Percentiles rank a stretch among this genome's conserved stretches.
Evolutionary conservation across 441 rosid genomes (phyloP).

Genomic region (Populus hybrid): DNA sequence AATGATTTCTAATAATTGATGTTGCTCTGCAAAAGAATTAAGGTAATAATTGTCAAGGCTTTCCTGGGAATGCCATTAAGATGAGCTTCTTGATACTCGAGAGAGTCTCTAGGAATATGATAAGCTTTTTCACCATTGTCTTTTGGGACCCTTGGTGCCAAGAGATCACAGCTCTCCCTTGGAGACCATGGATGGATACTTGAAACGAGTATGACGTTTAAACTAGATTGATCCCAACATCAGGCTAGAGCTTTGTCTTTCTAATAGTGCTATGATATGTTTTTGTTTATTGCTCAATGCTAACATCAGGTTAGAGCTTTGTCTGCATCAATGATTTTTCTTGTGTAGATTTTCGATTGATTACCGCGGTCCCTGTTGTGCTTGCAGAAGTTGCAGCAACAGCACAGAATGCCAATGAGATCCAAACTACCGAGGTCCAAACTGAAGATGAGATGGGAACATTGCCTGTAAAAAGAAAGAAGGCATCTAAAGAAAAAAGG

Average conservation of each 20-base stretch:
- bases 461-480: constrained; percentile 34
- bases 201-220: not conserved
- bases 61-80: not conserved
- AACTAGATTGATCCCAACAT: not conserved
- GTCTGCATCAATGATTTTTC: constrained; percentile 1
- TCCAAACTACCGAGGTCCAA: not conserved
- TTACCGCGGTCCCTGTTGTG: not conserved
- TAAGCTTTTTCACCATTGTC: too few relatives aligned
- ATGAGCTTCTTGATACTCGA: not conserved
- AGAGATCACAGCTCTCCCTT: not conserved
- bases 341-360: not conserved
- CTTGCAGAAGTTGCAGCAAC: constrained; percentile 26
- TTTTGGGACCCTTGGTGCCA: not conserved
- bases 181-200: not conserved
- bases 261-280: not conserved
- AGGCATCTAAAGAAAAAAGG: constrained; percentile 25
- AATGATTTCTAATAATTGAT: too few relatives aligned
- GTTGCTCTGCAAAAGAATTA: too few relatives aligned
- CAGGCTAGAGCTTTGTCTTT: not conserved
- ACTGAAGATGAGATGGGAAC: constrained; percentile 22
- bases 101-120: too few relatives aligned
- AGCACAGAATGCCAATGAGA: constrained; percentile 14
- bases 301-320: not conserved
- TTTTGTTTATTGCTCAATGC: not conserved
- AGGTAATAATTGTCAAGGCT: not conserved